Percentiles rank a stretch among this genome's conserved stretches.
phyloP scores from a whole-genome alignment of 768 basidiomycete genomes.

The Pulveroboletus frians region DNA sequence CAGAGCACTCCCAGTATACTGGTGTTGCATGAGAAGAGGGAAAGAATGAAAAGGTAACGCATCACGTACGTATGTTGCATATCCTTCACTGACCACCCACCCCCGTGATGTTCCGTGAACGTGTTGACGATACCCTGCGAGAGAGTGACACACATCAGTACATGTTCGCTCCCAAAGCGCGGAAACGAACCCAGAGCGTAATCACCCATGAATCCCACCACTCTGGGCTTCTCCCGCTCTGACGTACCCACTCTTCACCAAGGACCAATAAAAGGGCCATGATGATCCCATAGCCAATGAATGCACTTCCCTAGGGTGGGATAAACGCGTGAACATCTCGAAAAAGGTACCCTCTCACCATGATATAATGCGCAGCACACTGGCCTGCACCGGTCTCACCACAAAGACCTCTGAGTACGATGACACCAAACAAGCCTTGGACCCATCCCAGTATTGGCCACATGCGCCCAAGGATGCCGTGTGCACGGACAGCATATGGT shows the following conservation, averaged over 20 bases:
- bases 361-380: slow-evolving; percentile 85
- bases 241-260: slow-evolving; percentile 73
- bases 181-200: slow-evolving; percentile 44
- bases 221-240: slow-evolving; percentile 71
- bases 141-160: not conserved
- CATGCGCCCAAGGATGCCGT: slow-evolving; percentile 75
- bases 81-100: slow-evolving; percentile 82
- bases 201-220: slow-evolving; percentile 79
- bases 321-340: slow-evolving; percentile 10
- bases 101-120: slow-evolving; percentile 86
- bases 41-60: not conserved
- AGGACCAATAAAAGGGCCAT: slow-evolving; percentile 73
- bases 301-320: slow-evolving; percentile 61
- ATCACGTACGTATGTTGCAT: slow-evolving; percentile 84
- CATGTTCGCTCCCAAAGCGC: not conserved
- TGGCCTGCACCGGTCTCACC: slow-evolving; percentile 67
- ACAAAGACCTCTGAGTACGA: slow-evolving; percentile 73
- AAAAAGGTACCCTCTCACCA: slow-evolving; percentile 36
- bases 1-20: slow-evolving; percentile 55
- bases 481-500: slow-evolving; percentile 62
- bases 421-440: slow-evolving; percentile 84
- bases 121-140: slow-evolving; percentile 62
- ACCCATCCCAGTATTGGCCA: slow-evolving; percentile 87
- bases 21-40: slow-evolving; percentile 1
- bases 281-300: slow-evolving; percentile 81